Base-by-base conservation (phyloP, 2,329 filamentous ascomycete genomes). In the Venturia effusa region DNA sequence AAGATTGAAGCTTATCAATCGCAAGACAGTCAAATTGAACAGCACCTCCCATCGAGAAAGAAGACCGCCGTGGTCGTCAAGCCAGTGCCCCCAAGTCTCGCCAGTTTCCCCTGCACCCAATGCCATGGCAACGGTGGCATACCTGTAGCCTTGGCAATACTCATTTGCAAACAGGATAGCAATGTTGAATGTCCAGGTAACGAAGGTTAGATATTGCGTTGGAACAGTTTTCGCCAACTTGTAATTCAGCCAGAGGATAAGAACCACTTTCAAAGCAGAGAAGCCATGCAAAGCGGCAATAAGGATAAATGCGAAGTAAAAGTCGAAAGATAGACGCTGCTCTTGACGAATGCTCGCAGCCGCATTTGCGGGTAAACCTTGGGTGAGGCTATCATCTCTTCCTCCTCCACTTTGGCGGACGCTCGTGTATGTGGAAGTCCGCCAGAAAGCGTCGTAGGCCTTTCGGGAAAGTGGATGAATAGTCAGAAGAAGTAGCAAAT, bases 1-100 rank as follows among this genome's bases (percentile, higher is more conserved):
- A 72, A 99, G 76, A 74, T 97, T 97, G 82, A 96, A 99, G 74
- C 93, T 97, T 70, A 99, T 92, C 59, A 97, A 80, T 5, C 94
- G 87, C 64, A 99, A 79, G 32, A 97, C 88, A 3, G 93, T 97
- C 66, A 99, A 85, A 71, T 99, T 99, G 81, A 99, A 99, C 5
- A 97, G 82, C n/a, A 99, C 87, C 74, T 97, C 91, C 94, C 94
- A 99, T 65, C 93, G 84, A 0, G 88, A 81, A 72, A 96, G 86
- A n/a, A 99, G 78, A 0, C 94, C 94, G 8, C 90, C 86, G 68
- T 88, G 88, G 62, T 82, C 80, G 75, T 99, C 94, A 19, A 97
- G 78, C 79, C 84, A 89, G 54, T 80, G 78, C 8, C 86, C 92
- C 80, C 88, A 88, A 24, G 80, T 78, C 40, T 86, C 71, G 7